Evolutionary conservation across 2,329 filamentous ascomycete species (phyloP), one percentile per base, ranked within the genome.

Genomic region (Lecanicillium sp.): DNA sequence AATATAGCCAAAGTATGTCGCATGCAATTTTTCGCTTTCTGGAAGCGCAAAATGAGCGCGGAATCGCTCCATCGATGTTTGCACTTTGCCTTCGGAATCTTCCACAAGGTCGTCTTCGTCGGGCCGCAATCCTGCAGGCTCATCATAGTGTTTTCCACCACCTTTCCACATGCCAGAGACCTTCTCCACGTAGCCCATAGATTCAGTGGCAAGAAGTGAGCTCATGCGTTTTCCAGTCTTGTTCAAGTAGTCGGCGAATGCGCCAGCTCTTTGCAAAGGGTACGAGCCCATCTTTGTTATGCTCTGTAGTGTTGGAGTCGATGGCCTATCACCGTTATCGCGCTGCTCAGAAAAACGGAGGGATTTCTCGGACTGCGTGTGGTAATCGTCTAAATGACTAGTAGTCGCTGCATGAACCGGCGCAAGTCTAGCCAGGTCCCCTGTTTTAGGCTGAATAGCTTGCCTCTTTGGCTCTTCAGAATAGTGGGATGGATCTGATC

Each of bases 161-260:
- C 92, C 92, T 48, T 88, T 85, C 79, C 92, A 92, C 85, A 96
- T 96, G 28, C 88, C 90, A 0, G 90, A 94, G 0, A 96, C 89
- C 59, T 95, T 96, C 54, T 94, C 89, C 22, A 95, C 83, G 55
- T 96, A 96, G 2, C 87, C 88, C 80, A 95, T 94, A 1, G 90
- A 94, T 57, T 95, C 89, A 0, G 83, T 86, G 6, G 90, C 85
- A 33, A 96, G 64, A 8, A 94, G 64, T 19, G 71, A 85, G 43
- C 85, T 86, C 79, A 96, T 85, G 25, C 79, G 78, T 48, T 85
- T 84, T 16, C 87, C 83, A 16, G 84, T 79, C 40, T 73, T 82
- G 53, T 84, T 85, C 37, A 95, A 67, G 54, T 88, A 95, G 33
- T 81, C 85, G 8, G 88, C 87, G 54, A 95, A 75, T 2, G 82